Conservation (phyloP, 768 basidiomycete species). For the Russula vinacea region DNA sequence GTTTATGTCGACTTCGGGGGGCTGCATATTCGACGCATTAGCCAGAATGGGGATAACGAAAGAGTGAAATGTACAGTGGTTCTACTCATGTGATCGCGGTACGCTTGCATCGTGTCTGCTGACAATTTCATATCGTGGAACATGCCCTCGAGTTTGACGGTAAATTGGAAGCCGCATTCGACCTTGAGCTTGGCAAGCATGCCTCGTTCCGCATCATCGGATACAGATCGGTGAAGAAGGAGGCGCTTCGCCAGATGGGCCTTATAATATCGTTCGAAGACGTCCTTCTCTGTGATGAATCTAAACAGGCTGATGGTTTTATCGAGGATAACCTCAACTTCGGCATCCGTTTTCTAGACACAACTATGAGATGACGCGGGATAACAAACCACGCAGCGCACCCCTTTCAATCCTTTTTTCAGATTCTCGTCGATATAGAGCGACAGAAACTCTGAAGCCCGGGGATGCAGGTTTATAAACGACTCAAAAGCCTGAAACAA, state of each 20-base stretch:
- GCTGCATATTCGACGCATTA: conserved; percentile 41
- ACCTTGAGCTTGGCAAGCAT: conserved; percentile 98
- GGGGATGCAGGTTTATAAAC: conserved; percentile 85
- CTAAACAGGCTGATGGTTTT: conserved; percentile 97
- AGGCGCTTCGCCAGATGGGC: conserved; percentile 91
- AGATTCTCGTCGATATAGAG: conserved; percentile 96
- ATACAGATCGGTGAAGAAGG: conserved; percentile 79
- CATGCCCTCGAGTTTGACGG: conserved; percentile 98
- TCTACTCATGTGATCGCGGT: conserved; percentile 57
- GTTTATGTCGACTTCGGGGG: conserved; percentile 72
- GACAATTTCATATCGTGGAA: conserved; percentile 95
- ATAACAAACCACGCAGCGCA: conserved; percentile 41
- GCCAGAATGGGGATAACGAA: conserved; percentile 3
- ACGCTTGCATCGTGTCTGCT: conserved; percentile 73
- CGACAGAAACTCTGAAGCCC: conserved; percentile 91
- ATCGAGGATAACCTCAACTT: conserved; percentile 85
- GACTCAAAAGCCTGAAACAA: conserved; percentile 76
- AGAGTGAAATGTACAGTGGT: conserved; percentile 50
- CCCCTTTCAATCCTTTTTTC: conserved; percentile 91
- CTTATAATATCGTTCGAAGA: conserved; percentile 98
- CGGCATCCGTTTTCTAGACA: conserved; percentile 85
- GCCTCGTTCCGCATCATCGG: conserved; percentile 95
- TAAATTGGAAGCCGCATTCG: conserved; percentile 95
- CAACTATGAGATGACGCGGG: conserved; percentile 11
- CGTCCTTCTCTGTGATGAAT: conserved; percentile 91